Percentiles rank a stretch among this genome's conserved stretches.
These are phyloP conservation scores for Mycosphaerella sp. DNA, from an alignment of 2,329 filamentous ascomycete genomes.

Conservation along the genomic window DNA sequence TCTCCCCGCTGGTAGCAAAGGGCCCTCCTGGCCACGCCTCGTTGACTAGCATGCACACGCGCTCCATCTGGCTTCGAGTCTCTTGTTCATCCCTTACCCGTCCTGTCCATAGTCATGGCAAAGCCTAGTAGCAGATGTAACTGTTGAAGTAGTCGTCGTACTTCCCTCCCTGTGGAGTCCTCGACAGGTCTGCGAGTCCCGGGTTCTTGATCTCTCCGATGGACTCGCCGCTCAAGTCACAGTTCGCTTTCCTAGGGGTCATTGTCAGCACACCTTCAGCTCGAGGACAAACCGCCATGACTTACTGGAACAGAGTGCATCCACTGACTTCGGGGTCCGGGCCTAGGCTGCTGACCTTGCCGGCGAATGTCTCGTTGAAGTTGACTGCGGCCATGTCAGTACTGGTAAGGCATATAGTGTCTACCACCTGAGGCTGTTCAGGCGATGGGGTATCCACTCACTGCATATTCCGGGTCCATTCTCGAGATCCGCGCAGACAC, in stretches of 20 bases:
- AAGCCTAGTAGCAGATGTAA: conserved; percentile 19
- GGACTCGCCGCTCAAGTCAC: conserved; percentile 10
- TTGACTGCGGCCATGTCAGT: conserved; percentile 13
- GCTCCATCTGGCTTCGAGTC: background rate
- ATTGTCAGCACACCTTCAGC: background rate
- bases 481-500: conserved; percentile 14
- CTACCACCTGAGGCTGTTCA: background rate
- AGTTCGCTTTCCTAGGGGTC: conserved; percentile 13
- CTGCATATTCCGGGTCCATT: conserved; percentile 21
- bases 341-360: conserved; percentile 15
- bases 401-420: background rate
- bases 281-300: background rate
- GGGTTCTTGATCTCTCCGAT: conserved; percentile 11
- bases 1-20: background rate
- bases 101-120: too few relatives aligned
- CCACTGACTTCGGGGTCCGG: conserved; percentile 17
- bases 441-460: conserved; percentile 3
- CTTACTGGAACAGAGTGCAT: conserved; percentile 20
- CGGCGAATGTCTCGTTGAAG: conserved; percentile 12
- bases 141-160: conserved; percentile 17
- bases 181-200: conserved; percentile 11
- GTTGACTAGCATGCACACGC: background rate
- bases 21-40: background rate
- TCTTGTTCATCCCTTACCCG: background rate
- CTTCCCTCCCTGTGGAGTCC: conserved; percentile 8